Base-by-base conservation (phyloP, 352 stramenopile species). In the Aphanomyces invadans region DNA sequence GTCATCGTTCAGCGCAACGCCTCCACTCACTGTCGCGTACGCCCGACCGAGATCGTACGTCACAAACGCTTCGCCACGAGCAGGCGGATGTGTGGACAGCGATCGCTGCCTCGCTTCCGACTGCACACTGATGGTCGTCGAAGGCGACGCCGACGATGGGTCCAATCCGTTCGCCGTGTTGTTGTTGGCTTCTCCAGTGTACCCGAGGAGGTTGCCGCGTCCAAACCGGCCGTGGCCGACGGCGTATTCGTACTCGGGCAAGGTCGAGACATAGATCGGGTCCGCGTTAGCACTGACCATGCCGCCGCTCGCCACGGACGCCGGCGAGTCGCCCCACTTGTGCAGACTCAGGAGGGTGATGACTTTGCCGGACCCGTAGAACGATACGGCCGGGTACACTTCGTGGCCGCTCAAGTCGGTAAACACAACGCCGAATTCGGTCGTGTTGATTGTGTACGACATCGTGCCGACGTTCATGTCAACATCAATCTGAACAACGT, bases 361-460 rank as follows among this genome's bases (percentile, higher is more conserved):
- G 7, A 93, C 86, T 67, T 95, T 95, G 0, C 86, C 86, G 0
- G 86, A 93, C n/a, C 86, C 86, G 59, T 95, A 95, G 45, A 95
- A 95, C 15, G 84, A 93, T 15, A 95, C 86, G 32, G 86, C 86
- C 49, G 86, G 86, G 65, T 90, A 89, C 17, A 95, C 79, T 75
- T 95, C 84, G 45, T 91, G 82, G 0, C 86, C 86, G 26, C 70
- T 69, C 7, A 95, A 68, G 68, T 95, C 84, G 1, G 81, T 92
- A 64, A 95, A 95, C 1, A 90, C 86, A 9, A 89, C 80, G 3
- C 86, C 86, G 66, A 95, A 88, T 46, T 96, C 87, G 0, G 80
- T 91, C 19, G 88, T 82, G 57, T 97, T 97, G 70, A 96, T 92
- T 71, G 89, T 91, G 75, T 90, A 96, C 7, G 77, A 74, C 53